phyloP scores from a whole-genome alignment of 257 asterid genomes.

The Solanum virginianum region DNA sequence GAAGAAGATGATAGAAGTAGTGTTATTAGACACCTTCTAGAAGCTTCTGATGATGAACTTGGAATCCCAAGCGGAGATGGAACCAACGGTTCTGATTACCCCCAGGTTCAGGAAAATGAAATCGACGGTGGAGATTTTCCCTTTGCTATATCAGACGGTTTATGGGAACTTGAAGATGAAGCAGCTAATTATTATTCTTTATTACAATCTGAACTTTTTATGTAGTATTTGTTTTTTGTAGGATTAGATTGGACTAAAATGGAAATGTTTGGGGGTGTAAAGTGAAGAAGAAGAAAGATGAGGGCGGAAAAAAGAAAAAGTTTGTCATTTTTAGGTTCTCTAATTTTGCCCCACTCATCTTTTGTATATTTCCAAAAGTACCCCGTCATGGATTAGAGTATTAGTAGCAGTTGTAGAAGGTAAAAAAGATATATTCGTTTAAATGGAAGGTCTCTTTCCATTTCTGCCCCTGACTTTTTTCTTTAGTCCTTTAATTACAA shows the following conservation, averaged over 20 bases:
- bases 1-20: slow-evolving; percentile 24
- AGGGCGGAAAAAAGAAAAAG: slow-evolving; percentile 10
- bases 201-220: slow-evolving; percentile 60
- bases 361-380: slow-evolving; percentile 6
- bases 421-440: not conserved
- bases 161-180: slow-evolving; percentile 77
- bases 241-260: not conserved
- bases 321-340: slow-evolving; percentile 3
- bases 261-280: not conserved
- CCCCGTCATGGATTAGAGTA: slow-evolving; percentile 10
- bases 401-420: not conserved
- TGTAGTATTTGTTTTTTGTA: slow-evolving; percentile 25
- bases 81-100: slow-evolving; percentile 5
- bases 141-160: slow-evolving; percentile 26
- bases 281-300: not conserved
- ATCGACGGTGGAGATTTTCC: slow-evolving; percentile 10
- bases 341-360: slow-evolving; percentile 23
- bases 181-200: slow-evolving; percentile 45
- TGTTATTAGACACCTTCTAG: slow-evolving; percentile 73
- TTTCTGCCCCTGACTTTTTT: not conserved
- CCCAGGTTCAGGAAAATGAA: not conserved
- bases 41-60: slow-evolving; percentile 87
- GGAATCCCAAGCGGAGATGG: slow-evolving; percentile 45
- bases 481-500: not conserved
- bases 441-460: not conserved